Percentiles rank a stretch among this genome's conserved stretches.
phyloP scores from a whole-genome alignment of 495 filamentous ascomycete genomes.

The Penicillium antarcticum region DNA sequence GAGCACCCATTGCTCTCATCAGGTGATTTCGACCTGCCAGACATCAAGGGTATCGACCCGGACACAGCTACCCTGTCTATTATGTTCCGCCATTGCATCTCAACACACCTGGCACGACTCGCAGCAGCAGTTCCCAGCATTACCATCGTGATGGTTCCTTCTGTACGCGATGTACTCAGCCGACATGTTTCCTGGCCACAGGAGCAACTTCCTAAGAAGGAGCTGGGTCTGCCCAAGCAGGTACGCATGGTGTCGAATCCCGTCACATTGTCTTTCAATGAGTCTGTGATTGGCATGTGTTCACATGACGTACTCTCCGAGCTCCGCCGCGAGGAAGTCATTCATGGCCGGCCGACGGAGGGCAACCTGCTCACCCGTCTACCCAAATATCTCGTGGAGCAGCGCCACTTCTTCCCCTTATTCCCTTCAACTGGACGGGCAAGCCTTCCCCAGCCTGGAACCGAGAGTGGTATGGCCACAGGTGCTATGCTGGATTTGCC shows the following conservation, averaged over 20 bases:
- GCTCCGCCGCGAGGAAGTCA: conserved; percentile 71
- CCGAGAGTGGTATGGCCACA: conserved; percentile 54
- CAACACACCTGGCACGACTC: conserved; percentile 62
- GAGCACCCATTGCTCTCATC: conserved; percentile 87
- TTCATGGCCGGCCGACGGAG: conserved; percentile 52
- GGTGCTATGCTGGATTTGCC: conserved; percentile 78
- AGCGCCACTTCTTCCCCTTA: conserved; percentile 85
- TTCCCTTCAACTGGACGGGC: conserved; percentile 73
- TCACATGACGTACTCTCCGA: conserved; percentile 81
- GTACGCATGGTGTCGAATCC: conserved; percentile 81
- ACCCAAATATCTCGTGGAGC: conserved; percentile 73
- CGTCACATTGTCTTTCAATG: conserved; percentile 81
- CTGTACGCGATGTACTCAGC: conserved; percentile 77
- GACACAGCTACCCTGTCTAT: conserved; percentile 76
- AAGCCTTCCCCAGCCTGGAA: conserved; percentile 59
- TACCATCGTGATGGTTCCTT: conserved; percentile 79
- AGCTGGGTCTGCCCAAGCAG: conserved; percentile 72
- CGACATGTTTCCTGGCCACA: conserved; percentile 90
- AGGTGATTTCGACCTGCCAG: conserved; percentile 87
- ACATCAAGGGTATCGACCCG: conserved; percentile 63
- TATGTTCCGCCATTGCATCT: conserved; percentile 78
- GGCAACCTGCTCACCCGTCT: conserved; percentile 62
- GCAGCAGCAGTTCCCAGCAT: conserved; percentile 66
- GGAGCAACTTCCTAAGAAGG: conserved; percentile 67
- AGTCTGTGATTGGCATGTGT: conserved; percentile 73